A percentile compares a stretch with the other conserved stretches of the same genome.
Evolutionary conservation across 331 rosid species (phyloP).

Genomic region (Malus hybrid): DNA sequence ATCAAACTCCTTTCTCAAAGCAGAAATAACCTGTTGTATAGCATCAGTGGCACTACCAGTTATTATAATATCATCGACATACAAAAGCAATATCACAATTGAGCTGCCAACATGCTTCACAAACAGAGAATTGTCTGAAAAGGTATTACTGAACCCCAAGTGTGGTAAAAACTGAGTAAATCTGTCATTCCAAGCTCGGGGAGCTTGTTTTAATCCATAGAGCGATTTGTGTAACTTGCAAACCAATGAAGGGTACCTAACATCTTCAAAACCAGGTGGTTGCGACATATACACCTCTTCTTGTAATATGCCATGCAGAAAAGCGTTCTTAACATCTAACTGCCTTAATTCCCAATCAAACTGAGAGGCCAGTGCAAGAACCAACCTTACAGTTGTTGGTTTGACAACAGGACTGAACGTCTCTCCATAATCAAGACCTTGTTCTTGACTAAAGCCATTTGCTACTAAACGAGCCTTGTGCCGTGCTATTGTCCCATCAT

Average conservation of each 20-base stretch:
- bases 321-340: too few relatives aligned
- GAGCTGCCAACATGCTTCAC: not conserved
- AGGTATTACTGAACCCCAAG: not conserved
- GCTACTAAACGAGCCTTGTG: not conserved
- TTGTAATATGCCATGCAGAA: not conserved
- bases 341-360: not conserved
- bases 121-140: too few relatives aligned
- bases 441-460: not conserved
- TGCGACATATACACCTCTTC: not conserved
- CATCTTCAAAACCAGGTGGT: not conserved
- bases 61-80: not conserved
- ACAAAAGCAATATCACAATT: not conserved
- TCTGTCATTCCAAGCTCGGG: too few relatives aligned
- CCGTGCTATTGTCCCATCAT: not conserved
- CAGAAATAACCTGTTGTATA: not conserved
- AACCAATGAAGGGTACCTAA: fast-evolving
- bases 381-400: not conserved
- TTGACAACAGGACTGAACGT: not conserved
- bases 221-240: not conserved
- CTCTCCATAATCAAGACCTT: not conserved
- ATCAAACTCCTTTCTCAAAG: too few relatives aligned
- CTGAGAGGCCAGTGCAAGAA: not conserved
- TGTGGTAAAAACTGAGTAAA: not conserved
- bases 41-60: not conserved
- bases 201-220: not conserved